These are phyloP conservation scores for Fusarium anthophilum DNA, from an alignment of 2,329 filamentous ascomycete species.

Conservation along the genomic window DNA sequence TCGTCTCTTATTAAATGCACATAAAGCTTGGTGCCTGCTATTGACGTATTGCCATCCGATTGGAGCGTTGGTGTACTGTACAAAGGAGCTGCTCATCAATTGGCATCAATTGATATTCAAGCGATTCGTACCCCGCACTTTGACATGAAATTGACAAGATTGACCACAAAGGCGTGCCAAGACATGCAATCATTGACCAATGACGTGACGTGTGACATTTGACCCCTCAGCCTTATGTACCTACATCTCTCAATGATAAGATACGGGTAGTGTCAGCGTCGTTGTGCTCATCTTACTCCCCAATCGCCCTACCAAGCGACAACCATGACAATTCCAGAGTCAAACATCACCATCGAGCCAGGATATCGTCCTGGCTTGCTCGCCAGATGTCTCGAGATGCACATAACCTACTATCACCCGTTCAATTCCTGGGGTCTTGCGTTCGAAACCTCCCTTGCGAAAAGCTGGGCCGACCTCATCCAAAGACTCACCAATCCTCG, in stretches of 20 bases:
- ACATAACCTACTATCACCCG: conserved; percentile 25
- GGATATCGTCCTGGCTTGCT: conserved; percentile 29
- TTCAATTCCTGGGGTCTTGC: conserved; percentile 14
- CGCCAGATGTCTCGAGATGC: conserved; percentile 28
- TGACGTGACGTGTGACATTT: background rate
- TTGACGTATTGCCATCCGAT: background rate
- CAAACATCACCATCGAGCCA: background rate
- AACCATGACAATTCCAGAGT: background rate
- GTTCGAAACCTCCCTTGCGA: conserved; percentile 21
- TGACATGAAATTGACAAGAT: background rate
- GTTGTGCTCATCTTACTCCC: background rate
- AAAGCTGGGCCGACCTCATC: conserved; percentile 25
- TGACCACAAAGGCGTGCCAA: background rate
- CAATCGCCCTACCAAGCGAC: background rate
- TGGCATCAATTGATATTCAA: too few species aligned
- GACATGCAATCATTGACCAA: background rate
- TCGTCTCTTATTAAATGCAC: background rate
- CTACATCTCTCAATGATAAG: background rate
- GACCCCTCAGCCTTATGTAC: background rate
- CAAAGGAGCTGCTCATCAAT: background rate
- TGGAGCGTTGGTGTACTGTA: background rate
- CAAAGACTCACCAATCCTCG: conserved; percentile 17
- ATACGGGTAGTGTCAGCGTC: background rate
- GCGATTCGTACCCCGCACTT: background rate
- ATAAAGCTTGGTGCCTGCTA: background rate